Evolutionary conservation across 2,329 filamentous ascomycete species (phyloP).

Genomic region (Elsinoe ampelina): DNA sequence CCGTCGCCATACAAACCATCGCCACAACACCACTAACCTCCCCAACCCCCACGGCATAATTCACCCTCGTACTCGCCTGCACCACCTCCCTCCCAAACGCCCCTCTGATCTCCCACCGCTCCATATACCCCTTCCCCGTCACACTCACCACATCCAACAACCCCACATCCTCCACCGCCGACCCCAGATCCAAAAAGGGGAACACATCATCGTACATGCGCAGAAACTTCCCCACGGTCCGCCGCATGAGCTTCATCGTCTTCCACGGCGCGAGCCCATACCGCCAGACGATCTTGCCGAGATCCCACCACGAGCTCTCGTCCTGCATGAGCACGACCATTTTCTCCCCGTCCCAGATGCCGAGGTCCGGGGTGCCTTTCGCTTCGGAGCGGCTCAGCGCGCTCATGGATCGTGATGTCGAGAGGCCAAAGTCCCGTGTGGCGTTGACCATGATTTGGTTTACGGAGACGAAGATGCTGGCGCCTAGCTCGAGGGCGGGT

Average conservation of each 20-base stretch:
- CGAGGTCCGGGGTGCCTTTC: conserved; percentile 48
- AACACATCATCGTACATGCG: conserved; percentile 75
- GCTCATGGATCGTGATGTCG: conserved; percentile 26
- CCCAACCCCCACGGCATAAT: conserved; percentile 85
- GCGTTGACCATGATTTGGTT: conserved; percentile 77
- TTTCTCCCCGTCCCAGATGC: conserved; percentile 71
- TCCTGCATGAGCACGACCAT: conserved; percentile 63
- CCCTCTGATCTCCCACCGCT: conserved; percentile 55
- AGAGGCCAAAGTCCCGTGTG: conserved; percentile 60
- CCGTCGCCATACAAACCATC: conserved; percentile 85
- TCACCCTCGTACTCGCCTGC: conserved; percentile 84
- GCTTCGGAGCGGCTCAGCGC: conserved; percentile 33
- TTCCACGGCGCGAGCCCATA: conserved; percentile 73
- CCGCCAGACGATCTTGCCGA: conserved; percentile 69
- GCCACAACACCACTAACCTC: conserved; percentile 81
- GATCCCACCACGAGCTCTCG: conserved; percentile 65
- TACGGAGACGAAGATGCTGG: conserved; percentile 78
- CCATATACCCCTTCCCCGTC: conserved; percentile 66
- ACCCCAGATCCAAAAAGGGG: conserved; percentile 69
- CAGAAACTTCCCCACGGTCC: conserved; percentile 62
- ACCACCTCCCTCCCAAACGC: conserved; percentile 71
- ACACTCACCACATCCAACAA: conserved; percentile 56
- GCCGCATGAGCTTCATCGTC: conserved; percentile 62
- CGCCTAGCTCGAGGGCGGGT: conserved; percentile 70
- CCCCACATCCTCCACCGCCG: conserved; percentile 57